A percentile compares a stretch with the other conserved stretches of the same genome.
These are phyloP conservation scores for Rutstroemia sp. DNA, from an alignment of 2,329 filamentous ascomycete genomes.

Conservation along the genomic window DNA sequence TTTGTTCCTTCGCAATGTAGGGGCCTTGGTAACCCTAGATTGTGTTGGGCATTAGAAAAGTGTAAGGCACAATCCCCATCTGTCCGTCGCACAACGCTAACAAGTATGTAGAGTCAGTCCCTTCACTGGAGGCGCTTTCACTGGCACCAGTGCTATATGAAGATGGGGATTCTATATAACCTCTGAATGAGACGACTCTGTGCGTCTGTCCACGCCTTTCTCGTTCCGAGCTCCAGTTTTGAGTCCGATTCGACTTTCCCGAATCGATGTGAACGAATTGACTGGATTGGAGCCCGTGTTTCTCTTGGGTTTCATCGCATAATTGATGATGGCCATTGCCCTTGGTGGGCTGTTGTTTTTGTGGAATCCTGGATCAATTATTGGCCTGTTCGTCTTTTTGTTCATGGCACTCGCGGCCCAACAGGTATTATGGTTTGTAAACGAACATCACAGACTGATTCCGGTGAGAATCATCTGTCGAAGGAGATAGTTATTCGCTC, in stretches of 20 bases:
- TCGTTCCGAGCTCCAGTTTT: conserved; percentile 36
- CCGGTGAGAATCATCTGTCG: conserved; percentile 30
- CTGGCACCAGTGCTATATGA: conserved; percentile 36
- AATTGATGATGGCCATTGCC: conserved; percentile 29
- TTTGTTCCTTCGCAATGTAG: neutral
- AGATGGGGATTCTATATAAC: conserved; percentile 32
- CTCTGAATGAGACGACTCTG: conserved; percentile 32
- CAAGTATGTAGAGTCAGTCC: neutral
- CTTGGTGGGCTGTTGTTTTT: conserved; percentile 28
- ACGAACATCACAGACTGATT: conserved; percentile 22
- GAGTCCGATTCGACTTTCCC: conserved; percentile 17
- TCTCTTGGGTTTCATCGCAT: conserved; percentile 29
- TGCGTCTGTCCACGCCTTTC: conserved; percentile 34
- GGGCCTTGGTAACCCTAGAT: neutral
- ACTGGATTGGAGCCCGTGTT: conserved; percentile 24
- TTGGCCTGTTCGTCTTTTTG: conserved; percentile 33
- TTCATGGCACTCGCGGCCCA: conserved; percentile 17
- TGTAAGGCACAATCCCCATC: neutral
- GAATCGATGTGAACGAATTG: conserved; percentile 18
- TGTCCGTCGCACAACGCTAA: neutral
- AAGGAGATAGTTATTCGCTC: conserved; percentile 31
- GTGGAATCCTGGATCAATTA: conserved; percentile 24
- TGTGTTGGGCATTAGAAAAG: neutral
- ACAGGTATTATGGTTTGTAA: conserved; percentile 24
- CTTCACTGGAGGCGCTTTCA: conserved; percentile 32